Evolutionary conservation across 352 stramenopile species (phyloP).

Genomic region (Phytophthora nicotianae): DNA sequence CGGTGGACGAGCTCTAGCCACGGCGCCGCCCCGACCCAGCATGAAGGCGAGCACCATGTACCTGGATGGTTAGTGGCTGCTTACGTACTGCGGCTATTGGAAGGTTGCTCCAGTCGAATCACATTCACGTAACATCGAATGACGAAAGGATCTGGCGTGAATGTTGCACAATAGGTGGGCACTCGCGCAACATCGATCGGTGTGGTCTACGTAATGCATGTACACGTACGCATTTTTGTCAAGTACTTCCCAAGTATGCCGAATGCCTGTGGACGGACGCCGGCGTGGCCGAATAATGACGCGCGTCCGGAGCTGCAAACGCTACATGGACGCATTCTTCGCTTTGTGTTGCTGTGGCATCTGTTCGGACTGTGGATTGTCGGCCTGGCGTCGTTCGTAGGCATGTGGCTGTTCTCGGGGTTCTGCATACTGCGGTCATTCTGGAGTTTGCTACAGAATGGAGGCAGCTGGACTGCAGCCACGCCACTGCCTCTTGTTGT

Average conservation of each 20-base stretch:
- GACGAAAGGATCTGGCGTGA: too few species aligned
- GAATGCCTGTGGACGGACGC: constrained; percentile 2
- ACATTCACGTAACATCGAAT: too few species aligned
- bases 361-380: constrained; percentile 41
- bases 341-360: constrained; percentile 25
- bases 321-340: constrained; percentile 15
- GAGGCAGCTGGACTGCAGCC: constrained; percentile 15
- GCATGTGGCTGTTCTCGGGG: constrained; percentile 19
- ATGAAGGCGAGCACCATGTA: not conserved
- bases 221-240: too few species aligned
- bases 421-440: constrained; percentile 5
- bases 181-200: too few species aligned
- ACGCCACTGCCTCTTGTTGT: constrained; percentile 23
- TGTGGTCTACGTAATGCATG: too few species aligned
- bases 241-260: not conserved
- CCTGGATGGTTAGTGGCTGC: constrained; percentile 1
- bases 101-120: not conserved
- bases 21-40: not conserved
- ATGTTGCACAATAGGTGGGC: too few species aligned
- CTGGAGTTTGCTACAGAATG: not conserved
- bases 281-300: constrained; percentile 30
- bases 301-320: constrained; percentile 30
- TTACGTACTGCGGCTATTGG: not conserved
- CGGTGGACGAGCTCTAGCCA: constrained; percentile 1
- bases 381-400: constrained; percentile 25